phyloP scores from a whole-genome alignment of 208 protist genomes.

The Entamoeba dispar region DNA sequence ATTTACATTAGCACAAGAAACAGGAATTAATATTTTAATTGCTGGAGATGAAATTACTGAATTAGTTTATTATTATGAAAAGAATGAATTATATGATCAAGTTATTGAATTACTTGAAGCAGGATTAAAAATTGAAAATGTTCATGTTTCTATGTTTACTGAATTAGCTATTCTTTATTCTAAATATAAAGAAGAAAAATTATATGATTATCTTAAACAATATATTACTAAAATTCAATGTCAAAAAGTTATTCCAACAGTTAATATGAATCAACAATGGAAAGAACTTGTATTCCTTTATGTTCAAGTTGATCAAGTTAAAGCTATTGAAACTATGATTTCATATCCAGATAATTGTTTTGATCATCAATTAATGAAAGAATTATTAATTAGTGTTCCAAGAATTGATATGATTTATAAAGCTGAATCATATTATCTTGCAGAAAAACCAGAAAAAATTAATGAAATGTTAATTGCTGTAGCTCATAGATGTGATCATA shows the following conservation, averaged over 20 bases:
- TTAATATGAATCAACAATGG: conserved; percentile 78
- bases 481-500: conserved; percentile 74
- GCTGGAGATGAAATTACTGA: conserved; percentile 80
- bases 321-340: conserved; percentile 85
- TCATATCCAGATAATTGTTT: conserved; percentile 76
- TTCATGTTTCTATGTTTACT: conserved; percentile 96
- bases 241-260: conserved; percentile 73
- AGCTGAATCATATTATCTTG: conserved; percentile 82
- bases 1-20: conserved; percentile 84
- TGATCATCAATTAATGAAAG: conserved; percentile 87
- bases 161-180: conserved; percentile 91
- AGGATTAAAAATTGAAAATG: conserved; percentile 66
- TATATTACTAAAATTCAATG: conserved; percentile 80
- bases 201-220: conserved; percentile 92
- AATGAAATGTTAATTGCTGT: conserved; percentile 71
- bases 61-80: conserved; percentile 62
- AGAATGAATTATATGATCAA: conserved; percentile 67
- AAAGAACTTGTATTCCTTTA: conserved; percentile 72
- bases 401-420: conserved; percentile 84
- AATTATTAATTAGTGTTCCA: conserved; percentile 68
- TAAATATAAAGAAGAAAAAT: conserved; percentile 85
- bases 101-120: conserved; percentile 73
- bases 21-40: conserved; percentile 84
- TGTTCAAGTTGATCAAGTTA: conserved; percentile 85
- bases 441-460: conserved; percentile 58